Evolutionary conservation across 768 basidiomycete genomes (phyloP).

Genomic region (Mrakia gelida): DNA sequence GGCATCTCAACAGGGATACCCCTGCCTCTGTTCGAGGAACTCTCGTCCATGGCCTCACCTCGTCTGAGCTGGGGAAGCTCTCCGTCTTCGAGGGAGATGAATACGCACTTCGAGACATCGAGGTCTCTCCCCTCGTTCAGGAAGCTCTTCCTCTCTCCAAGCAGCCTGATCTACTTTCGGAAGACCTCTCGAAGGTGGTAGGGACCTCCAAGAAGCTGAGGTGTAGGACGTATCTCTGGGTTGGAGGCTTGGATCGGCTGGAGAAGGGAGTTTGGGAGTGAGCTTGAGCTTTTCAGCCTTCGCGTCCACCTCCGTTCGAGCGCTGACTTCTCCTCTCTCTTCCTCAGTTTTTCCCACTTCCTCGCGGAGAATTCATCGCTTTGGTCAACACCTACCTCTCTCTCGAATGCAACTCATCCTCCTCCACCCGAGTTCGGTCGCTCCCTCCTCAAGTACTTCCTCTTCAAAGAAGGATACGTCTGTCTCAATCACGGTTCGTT

Average conservation of each 20-base stretch:
- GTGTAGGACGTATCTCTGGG: constrained; percentile 19
- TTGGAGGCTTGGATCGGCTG: background rate
- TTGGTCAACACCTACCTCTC: constrained; percentile 9
- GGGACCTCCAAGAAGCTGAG: background rate
- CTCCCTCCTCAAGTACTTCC: constrained; percentile 21
- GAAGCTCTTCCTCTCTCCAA: background rate
- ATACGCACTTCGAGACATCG: background rate
- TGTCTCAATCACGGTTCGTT: constrained; percentile 45
- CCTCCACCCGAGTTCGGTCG: constrained; percentile 18
- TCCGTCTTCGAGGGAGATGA: constrained; percentile 22
- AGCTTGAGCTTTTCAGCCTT: background rate
- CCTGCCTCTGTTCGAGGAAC: constrained; percentile 12
- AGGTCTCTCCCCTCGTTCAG: background rate
- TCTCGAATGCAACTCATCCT: background rate
- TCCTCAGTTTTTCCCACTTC: constrained; percentile 11
- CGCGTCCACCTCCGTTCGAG: background rate
- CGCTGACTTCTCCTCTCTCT: background rate
- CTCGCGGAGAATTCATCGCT: constrained; percentile 12
- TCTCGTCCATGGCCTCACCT: constrained; percentile 18
- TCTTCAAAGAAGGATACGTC: constrained; percentile 35
- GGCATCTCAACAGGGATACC: background rate
- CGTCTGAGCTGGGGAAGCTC: constrained; percentile 11
- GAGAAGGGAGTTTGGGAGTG: constrained; percentile 23
- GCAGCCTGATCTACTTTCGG: constrained; percentile 7
- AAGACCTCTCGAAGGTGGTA: background rate